Base-by-base conservation (phyloP, 2,329 filamentous ascomycete genomes). In the Neofusicoccum umdonicola region DNA sequence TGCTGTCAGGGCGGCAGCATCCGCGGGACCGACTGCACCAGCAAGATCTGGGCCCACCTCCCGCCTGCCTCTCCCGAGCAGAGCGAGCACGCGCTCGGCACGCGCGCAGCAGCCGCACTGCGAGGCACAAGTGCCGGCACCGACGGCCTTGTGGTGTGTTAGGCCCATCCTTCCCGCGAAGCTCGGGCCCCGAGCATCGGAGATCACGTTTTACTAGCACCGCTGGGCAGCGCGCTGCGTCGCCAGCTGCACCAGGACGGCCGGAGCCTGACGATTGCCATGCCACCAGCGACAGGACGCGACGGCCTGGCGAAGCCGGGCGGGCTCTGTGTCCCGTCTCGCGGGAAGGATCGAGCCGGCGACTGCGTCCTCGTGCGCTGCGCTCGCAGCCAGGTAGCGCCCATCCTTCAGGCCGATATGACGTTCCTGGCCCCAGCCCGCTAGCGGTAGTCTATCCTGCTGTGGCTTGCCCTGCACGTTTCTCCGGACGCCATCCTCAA, bases 401-500 rank as follows among this genome's bases (percentile, higher is more conserved):
- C 8, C 2, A 52, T 37, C n/a, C 27, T 34, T 44, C n/a, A 8
- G 41, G 15, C n/a, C 12, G 41, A 19, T n/a, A 47, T 58, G 56
- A 58, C 56, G 56, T 37, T 58, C 56, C 34, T 58, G 56, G 22
- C 52, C 19, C 52, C 11, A 22, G 27, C 31, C 52, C 52, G 34
- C 50, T 35, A 51, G 48, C n/a, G 8, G 31, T 19, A 15, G 48
- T 17, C 35, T 57, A 57, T 44, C 22, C 22, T 13, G 19, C 11
- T 42, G 52, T 57, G 52, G 52, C 52, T 44, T 57, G 52, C 52
- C 12, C 39, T 42, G 52, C 52, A 57, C 41, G 39, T 45, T 58
- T 45, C 56, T 58, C 56, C 56, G 56, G 56, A 58, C 56, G 56
- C 56, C 56, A 45, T 58, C 41, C n/a, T 27, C 56, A 57, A 31